These are phyloP conservation scores for Phytophthora cryptogea DNA, from an alignment of 352 stramenopile species.

Conservation along the genomic window DNA sequence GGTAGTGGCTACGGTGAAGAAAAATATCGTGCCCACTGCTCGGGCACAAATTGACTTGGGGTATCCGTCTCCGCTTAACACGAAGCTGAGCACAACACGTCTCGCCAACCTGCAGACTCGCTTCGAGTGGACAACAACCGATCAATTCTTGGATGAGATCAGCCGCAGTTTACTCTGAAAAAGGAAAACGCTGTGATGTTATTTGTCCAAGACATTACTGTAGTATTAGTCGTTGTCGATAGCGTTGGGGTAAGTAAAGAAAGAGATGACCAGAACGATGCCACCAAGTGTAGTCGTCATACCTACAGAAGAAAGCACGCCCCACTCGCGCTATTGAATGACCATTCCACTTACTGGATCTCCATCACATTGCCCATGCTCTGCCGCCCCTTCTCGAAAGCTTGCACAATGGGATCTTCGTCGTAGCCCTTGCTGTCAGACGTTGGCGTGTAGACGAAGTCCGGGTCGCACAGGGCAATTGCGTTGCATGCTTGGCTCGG, in stretches of 20 bases:
- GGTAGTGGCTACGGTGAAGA: background rate
- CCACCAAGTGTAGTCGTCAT: slow-evolving; percentile 18
- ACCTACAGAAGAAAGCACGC: slow-evolving; percentile 14
- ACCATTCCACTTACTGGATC: slow-evolving; percentile 41
- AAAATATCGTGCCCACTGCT: slow-evolving; percentile 30
- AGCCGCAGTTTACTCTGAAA: slow-evolving; percentile 27
- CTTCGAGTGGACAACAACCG: slow-evolving; percentile 26
- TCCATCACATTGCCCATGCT: slow-evolving; percentile 48
- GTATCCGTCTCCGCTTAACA: slow-evolving; percentile 52
- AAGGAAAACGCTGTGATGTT: slow-evolving; percentile 5
- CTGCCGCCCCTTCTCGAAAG: slow-evolving; percentile 34
- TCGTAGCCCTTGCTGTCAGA: slow-evolving; percentile 10
- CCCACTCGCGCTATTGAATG: slow-evolving; percentile 14
- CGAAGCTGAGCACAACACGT: slow-evolving; percentile 37
- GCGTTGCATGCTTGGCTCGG: slow-evolving; percentile 61
- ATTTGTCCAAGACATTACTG: slow-evolving; percentile 25
- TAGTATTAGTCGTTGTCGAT: slow-evolving; percentile 7
- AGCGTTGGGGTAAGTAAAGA: background rate
- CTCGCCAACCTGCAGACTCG: slow-evolving; percentile 35
- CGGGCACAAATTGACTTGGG: slow-evolving; percentile 47
- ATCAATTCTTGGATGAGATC: slow-evolving; percentile 32
- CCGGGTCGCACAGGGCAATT: slow-evolving; percentile 57
- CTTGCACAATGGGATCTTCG: slow-evolving; percentile 28
- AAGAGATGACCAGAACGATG: slow-evolving; percentile 19
- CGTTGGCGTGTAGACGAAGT: slow-evolving; percentile 37